Conservation (phyloP, 345 rosid species). For the Atalantia buxifolia region DNA sequence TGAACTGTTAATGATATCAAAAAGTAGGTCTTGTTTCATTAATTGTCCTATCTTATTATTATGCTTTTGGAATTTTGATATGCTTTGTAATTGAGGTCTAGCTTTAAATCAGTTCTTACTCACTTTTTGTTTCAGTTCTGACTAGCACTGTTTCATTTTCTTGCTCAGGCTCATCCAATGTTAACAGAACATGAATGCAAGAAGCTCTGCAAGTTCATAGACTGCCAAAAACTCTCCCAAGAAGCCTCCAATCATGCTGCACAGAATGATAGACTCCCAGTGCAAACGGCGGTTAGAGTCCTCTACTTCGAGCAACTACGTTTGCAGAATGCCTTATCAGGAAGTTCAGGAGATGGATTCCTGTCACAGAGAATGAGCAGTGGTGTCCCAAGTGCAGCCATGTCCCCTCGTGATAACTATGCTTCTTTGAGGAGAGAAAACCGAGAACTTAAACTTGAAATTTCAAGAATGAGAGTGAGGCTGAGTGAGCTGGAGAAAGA, state of each 20-base stretch:
- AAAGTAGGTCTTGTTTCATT: not conserved
- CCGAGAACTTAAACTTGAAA: constrained; percentile 66
- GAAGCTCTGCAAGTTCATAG: constrained; percentile 64
- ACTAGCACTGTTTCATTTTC: not conserved
- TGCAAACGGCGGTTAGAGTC: constrained; percentile 57
- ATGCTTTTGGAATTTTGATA: not conserved
- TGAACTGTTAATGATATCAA: not conserved
- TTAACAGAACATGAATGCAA: constrained; percentile 59
- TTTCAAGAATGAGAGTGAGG: constrained; percentile 74
- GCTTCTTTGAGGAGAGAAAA: constrained; percentile 72
- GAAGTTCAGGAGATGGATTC: constrained; percentile 62
- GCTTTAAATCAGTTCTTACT: not conserved
- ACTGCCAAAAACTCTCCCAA: constrained; percentile 60
- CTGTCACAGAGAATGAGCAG: constrained; percentile 71
- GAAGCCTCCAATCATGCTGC: constrained; percentile 62
- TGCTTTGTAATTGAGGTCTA: not conserved
- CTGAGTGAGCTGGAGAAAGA: constrained; percentile 70
- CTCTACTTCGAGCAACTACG: constrained; percentile 69
- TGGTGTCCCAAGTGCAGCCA: constrained; percentile 65
- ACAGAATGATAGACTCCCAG: constrained; percentile 60
- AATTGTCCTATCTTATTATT: not conserved
- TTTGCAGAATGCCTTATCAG: constrained; percentile 56
- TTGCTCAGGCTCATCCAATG: constrained; percentile 58
- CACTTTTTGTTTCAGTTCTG: not conserved
- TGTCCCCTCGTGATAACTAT: constrained; percentile 70